A percentile compares a stretch with the other conserved stretches of the same genome.
These are phyloP conservation scores for Gossypium davidsonii DNA, from an alignment of 441 rosid genomes.

Conservation along the genomic window DNA sequence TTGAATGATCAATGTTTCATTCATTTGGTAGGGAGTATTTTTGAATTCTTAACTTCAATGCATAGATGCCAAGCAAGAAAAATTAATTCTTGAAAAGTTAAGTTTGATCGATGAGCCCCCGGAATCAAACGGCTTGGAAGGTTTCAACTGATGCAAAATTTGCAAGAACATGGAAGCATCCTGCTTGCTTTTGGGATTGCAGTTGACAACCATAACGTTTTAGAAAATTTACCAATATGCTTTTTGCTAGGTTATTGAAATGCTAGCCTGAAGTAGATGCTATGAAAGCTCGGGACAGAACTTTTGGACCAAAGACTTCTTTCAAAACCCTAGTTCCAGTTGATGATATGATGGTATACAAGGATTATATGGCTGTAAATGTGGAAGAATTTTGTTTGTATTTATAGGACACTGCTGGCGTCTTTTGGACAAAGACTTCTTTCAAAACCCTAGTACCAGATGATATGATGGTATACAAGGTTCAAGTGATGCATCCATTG, in stretches of 20 bases:
- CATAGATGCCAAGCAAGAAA: conserved; percentile 77
- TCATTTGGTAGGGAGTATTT: neutral
- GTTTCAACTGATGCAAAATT: conserved; percentile 9
- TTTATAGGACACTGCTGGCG: neutral
- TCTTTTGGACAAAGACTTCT: no score
- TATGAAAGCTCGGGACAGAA: neutral
- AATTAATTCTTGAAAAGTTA: conserved; percentile 61
- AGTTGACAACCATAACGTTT: neutral
- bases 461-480: no score
- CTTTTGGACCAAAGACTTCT: neutral
- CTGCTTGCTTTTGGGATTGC: conserved; percentile 1
- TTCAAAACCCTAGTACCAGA: neutral
- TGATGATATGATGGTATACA: neutral
- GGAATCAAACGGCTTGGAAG: conserved; percentile 17
- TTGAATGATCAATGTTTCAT: conserved; percentile 7
- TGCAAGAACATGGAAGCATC: conserved; percentile 6
- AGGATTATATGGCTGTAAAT: neutral
- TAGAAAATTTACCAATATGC: neutral
- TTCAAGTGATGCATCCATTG: no score
- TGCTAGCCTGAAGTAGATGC: neutral
- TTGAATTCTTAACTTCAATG: conserved; percentile 33
- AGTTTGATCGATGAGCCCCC: conserved; percentile 42
- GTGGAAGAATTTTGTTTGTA: neutral
- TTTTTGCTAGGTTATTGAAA: neutral
- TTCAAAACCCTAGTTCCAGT: neutral